Evolutionary conservation across 768 basidiomycete genomes (phyloP).

Genomic region (Lactifluus volemus): DNA sequence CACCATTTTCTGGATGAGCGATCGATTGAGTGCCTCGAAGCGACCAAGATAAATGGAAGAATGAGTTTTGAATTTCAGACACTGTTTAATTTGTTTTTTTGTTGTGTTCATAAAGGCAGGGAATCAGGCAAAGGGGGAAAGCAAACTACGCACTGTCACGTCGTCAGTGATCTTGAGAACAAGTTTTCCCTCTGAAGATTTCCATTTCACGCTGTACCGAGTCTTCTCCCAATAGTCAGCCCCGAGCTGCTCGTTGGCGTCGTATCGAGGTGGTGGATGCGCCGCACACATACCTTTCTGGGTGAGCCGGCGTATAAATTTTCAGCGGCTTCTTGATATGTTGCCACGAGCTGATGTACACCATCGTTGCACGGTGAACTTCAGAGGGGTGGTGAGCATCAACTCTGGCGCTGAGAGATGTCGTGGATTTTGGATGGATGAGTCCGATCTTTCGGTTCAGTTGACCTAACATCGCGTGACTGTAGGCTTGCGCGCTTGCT

Average conservation of each 20-base stretch:
- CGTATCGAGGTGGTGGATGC: background rate
- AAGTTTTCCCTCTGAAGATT: slow-evolving; percentile 72
- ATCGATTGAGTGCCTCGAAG: slow-evolving; percentile 85
- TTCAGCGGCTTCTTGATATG: slow-evolving; percentile 88
- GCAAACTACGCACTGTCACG: slow-evolving; percentile 51
- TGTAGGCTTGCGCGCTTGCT: background rate
- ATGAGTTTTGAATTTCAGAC: slow-evolving; percentile 92
- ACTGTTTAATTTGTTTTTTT: slow-evolving; percentile 42
- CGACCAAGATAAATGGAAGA: slow-evolving; percentile 94
- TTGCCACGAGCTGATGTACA: slow-evolving; percentile 86
- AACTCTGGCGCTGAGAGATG: background rate
- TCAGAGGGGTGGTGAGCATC: slow-evolving; percentile 7
- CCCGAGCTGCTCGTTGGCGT: background rate
- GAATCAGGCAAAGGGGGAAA: background rate
- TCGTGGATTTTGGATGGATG: background rate
- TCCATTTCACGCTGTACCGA: slow-evolving; percentile 91
- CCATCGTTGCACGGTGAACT: slow-evolving; percentile 45
- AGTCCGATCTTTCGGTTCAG: background rate
- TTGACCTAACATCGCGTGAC: background rate
- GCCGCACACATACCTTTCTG: slow-evolving; percentile 44
- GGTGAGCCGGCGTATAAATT: slow-evolving; percentile 76
- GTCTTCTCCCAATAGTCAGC: slow-evolving; percentile 57
- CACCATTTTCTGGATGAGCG: slow-evolving; percentile 81
- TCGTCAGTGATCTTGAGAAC: slow-evolving; percentile 94
- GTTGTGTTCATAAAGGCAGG: background rate